phyloP scores from a whole-genome alignment of 2,329 filamentous ascomycete genomes.

The Metarhizium humberi region DNA sequence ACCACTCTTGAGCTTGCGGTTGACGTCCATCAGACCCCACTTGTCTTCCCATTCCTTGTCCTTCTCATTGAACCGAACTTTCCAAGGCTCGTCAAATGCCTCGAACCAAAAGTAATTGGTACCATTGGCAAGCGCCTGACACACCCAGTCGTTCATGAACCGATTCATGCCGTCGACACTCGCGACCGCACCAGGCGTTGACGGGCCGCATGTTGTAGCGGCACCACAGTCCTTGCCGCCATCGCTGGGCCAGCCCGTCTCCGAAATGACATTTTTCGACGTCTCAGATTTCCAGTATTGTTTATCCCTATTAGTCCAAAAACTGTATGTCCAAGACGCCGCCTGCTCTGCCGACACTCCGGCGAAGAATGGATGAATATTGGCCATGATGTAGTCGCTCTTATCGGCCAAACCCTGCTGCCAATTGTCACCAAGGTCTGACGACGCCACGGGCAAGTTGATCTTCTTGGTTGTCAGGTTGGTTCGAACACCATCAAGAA shows the following conservation, averaged over 20 bases:
- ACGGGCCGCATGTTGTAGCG: slow-evolving; percentile 36
- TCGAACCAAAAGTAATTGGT: slow-evolving; percentile 98
- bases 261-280: slow-evolving; percentile 69
- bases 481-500: slow-evolving; percentile 59
- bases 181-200: slow-evolving; percentile 58
- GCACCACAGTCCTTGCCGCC: slow-evolving; percentile 72
- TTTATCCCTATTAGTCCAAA: slow-evolving; percentile 67
- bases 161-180: slow-evolving; percentile 72
- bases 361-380: slow-evolving; percentile 93
- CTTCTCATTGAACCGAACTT: slow-evolving; percentile 59
- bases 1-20: slow-evolving; percentile 74
- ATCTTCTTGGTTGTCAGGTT: slow-evolving; percentile 62
- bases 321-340: slow-evolving; percentile 71
- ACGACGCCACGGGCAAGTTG: slow-evolving; percentile 71
- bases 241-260: slow-evolving; percentile 82
- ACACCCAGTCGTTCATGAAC: slow-evolving; percentile 84
- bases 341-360: slow-evolving; percentile 61
- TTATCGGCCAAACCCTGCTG: slow-evolving; percentile 54
- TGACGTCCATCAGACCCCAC: slow-evolving; percentile 84
- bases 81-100: slow-evolving; percentile 96
- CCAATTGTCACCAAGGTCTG: slow-evolving; percentile 87
- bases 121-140: slow-evolving; percentile 65
- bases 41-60: slow-evolving; percentile 84
- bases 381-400: slow-evolving; percentile 89
- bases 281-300: slow-evolving; percentile 52